phyloP scores from a whole-genome alignment of 2,329 filamentous ascomycete species.

The Hypoxylon sp. region DNA sequence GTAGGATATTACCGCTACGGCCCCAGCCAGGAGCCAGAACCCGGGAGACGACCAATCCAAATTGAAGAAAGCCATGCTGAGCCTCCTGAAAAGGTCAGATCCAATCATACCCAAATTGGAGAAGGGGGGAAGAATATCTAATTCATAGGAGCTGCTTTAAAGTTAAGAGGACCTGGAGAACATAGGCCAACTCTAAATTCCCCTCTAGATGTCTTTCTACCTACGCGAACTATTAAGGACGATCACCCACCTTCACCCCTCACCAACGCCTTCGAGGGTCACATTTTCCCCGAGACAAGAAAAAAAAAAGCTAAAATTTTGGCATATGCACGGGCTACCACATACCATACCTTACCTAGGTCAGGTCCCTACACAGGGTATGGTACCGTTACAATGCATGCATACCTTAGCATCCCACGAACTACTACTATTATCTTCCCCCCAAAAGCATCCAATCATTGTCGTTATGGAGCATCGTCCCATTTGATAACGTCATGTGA shows the following conservation, averaged over 20 bases:
- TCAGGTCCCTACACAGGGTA: not conserved
- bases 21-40: conserved; percentile 10
- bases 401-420: not conserved
- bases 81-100: not conserved
- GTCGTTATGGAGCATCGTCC: not conserved
- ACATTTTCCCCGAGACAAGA: conserved; percentile 1
- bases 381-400: not conserved
- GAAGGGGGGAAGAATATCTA: not conserved
- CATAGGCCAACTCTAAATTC: not conserved
- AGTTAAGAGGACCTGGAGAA: conserved; percentile 5
- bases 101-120: not conserved
- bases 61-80: conserved; percentile 24
- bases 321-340: not conserved
- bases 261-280: not conserved
- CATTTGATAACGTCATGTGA: conserved; percentile 22
- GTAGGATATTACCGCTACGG: conserved; percentile 29
- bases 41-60: conserved; percentile 22
- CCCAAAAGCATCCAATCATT: conserved; percentile 13
- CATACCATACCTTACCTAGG: not conserved
- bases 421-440: not conserved
- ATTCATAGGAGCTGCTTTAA: not conserved
- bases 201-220: conserved; percentile 3
- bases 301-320: not conserved
- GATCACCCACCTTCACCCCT: conserved; percentile 22
- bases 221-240: conserved; percentile 3